Evolutionary conservation across 2,329 filamentous ascomycete species (phyloP).

Genomic region (Fusarium verrucosum): DNA sequence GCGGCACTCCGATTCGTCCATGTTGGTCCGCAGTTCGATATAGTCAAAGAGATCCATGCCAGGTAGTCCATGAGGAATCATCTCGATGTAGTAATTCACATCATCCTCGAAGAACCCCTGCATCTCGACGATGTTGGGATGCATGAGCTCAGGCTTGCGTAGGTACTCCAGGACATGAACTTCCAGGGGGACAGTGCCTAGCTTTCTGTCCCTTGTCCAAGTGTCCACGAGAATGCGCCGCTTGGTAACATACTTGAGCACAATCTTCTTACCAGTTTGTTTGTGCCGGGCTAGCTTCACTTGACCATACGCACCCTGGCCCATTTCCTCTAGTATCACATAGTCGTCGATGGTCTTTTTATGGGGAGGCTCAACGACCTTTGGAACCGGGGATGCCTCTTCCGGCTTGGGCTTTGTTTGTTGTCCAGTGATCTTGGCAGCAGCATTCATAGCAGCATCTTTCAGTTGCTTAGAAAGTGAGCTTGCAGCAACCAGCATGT

Average conservation of each 20-base stretch:
- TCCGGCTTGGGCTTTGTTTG: conserved; percentile 46
- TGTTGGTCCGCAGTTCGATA: conserved; percentile 93
- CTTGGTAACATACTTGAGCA: conserved; percentile 98
- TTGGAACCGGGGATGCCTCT: conserved; percentile 49
- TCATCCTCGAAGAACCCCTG: conserved; percentile 80
- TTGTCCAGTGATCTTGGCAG: conserved; percentile 61
- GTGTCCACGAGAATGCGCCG: conserved; percentile 96
- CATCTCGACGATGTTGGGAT: conserved; percentile 78
- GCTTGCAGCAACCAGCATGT: conserved; percentile 54
- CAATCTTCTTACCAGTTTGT: conserved; percentile 81
- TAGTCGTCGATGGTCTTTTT: conserved; percentile 94
- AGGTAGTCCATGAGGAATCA: conserved; percentile 92
- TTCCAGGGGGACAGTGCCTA: conserved; percentile 94
- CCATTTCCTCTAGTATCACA: conserved; percentile 95
- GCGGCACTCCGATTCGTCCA: conserved; percentile 93
- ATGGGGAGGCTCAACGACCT: conserved; percentile 52
- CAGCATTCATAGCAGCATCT: conserved; percentile 64
- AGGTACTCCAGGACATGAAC: conserved; percentile 97
- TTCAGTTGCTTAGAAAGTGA: conserved; percentile 65
- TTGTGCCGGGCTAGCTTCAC: conserved; percentile 94
- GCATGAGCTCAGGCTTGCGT: conserved; percentile 73
- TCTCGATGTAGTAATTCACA: conserved; percentile 98
- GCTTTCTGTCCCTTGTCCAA: conserved; percentile 91
- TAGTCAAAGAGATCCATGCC: conserved; percentile 99
- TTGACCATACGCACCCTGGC: conserved; percentile 96